phyloP scores from a whole-genome alignment of 768 basidiomycete species.

The Tricholoma terreum region DNA sequence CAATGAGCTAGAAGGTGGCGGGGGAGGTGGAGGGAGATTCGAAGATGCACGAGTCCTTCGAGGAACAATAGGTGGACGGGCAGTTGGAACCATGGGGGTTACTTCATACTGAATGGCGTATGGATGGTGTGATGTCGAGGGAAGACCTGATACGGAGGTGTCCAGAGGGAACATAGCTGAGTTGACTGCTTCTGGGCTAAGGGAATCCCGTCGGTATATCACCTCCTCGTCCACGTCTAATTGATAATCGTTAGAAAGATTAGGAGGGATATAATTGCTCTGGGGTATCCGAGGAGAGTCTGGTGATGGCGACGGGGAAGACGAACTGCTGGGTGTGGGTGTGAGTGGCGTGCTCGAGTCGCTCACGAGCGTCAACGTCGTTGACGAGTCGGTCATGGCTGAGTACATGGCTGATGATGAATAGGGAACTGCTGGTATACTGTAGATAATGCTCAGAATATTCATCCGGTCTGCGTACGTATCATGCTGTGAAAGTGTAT shows the following conservation, averaged over 20 bases:
- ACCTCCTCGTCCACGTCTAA: constrained; percentile 10
- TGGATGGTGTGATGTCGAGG: constrained; percentile 41
- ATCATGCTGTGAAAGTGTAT: constrained; percentile 62
- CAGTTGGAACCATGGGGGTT: constrained; percentile 19
- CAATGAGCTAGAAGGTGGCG: constrained; percentile 58
- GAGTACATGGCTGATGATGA: constrained; percentile 52
- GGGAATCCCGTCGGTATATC: constrained; percentile 26
- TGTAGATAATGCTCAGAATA: constrained; percentile 86
- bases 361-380: constrained; percentile 28
- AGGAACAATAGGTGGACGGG: constrained; percentile 33
- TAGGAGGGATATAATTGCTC: constrained; percentile 34
- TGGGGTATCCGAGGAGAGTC: constrained; percentile 41
- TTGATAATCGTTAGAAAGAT: constrained; percentile 32
- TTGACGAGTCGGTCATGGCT: constrained; percentile 17
- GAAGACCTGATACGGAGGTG: constrained; percentile 31
- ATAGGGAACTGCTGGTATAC: constrained; percentile 74
- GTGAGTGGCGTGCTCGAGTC: background rate
- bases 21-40: constrained; percentile 60
- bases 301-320: constrained; percentile 48
- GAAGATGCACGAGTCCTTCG: constrained; percentile 55
- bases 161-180: constrained; percentile 46
- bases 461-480: constrained; percentile 95
- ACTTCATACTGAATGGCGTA: constrained; percentile 50
- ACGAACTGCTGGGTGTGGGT: background rate
- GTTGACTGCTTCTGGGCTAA: constrained; percentile 41